Conservation (phyloP, 495 filamentous ascomycete species). For the Pyrenula aspistea region DNA sequence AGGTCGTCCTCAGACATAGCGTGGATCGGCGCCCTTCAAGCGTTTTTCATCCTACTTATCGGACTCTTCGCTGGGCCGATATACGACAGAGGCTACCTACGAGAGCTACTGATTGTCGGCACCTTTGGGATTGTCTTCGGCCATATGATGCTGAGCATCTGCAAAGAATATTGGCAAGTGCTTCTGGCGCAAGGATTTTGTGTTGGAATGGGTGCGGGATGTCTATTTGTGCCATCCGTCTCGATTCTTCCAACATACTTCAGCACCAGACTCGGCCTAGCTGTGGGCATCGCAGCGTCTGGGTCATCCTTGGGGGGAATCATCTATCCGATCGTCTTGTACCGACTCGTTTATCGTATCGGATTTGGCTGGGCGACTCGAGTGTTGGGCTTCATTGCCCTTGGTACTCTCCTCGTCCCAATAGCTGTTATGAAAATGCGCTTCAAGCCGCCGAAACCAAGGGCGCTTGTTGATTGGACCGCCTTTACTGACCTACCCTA, state of each 20-base stretch:
- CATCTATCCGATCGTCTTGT: conserved; percentile 36
- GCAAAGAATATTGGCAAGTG: conserved; percentile 17
- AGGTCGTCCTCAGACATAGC: conserved; percentile 31
- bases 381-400: conserved; percentile 30
- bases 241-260: conserved; percentile 29
- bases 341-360: conserved; percentile 23
- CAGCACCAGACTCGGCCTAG: conserved; percentile 20
- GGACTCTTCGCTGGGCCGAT: conserved; percentile 16
- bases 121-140: conserved; percentile 23
- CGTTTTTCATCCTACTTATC: conserved; percentile 11
- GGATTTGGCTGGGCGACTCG: conserved; percentile 38
- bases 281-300: conserved; percentile 28
- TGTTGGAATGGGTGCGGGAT: conserved; percentile 24
- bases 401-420: conserved; percentile 29
- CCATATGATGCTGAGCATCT: conserved; percentile 26
- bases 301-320: conserved; percentile 33
- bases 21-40: conserved; percentile 27
- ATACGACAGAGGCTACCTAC: conserved; percentile 18
- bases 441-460: conserved; percentile 4
- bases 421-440: conserved; percentile 28
- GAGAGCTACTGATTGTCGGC: conserved; percentile 8
- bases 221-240: conserved; percentile 28
- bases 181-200: conserved; percentile 25
- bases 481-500: conserved; percentile 22
- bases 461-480: conserved; percentile 14